Evolutionary conservation across 164 flowering plant genomes (phyloP).

Genomic region (Aristolochia fimbriata): DNA sequence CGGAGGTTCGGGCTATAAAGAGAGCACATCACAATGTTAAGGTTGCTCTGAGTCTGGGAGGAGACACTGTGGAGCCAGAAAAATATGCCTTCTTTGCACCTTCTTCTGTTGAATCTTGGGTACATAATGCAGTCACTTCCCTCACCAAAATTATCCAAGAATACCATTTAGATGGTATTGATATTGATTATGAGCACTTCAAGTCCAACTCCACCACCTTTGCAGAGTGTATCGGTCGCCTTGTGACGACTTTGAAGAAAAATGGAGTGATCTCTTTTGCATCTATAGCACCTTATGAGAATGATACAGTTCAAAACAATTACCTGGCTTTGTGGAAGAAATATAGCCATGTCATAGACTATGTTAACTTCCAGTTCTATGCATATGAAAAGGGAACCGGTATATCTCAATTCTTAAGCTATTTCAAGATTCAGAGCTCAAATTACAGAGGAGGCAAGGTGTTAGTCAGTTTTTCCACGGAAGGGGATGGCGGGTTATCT

Average conservation of each 20-base stretch:
- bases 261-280: conserved; percentile 35
- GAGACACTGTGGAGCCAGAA: conserved; percentile 22
- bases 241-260: conserved; percentile 24
- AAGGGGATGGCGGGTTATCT: conserved; percentile 36
- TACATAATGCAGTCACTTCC: conserved; percentile 52
- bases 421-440: conserved; percentile 24
- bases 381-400: conserved; percentile 39
- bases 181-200: conserved; percentile 53
- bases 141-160: conserved; percentile 35
- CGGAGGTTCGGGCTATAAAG: conserved; percentile 33
- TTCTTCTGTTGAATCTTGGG: conserved; percentile 40
- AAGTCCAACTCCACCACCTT: conserved; percentile 24
- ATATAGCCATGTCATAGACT: conserved; percentile 37
- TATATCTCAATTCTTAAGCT: conserved; percentile 32
- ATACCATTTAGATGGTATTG: conserved; percentile 41
- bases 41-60: conserved; percentile 53
- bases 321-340: conserved; percentile 38
- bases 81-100: conserved; percentile 33
- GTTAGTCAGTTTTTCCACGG: conserved; percentile 31
- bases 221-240: conserved; percentile 39
- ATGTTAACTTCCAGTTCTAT: conserved; percentile 53
- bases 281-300: conserved; percentile 48
- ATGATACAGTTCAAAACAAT: conserved; percentile 33
- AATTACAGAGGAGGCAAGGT: conserved; percentile 39
- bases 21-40: conserved; percentile 29